Conservation (phyloP, 2,329 filamentous ascomycete species). For the Thelonectria discophora region DNA sequence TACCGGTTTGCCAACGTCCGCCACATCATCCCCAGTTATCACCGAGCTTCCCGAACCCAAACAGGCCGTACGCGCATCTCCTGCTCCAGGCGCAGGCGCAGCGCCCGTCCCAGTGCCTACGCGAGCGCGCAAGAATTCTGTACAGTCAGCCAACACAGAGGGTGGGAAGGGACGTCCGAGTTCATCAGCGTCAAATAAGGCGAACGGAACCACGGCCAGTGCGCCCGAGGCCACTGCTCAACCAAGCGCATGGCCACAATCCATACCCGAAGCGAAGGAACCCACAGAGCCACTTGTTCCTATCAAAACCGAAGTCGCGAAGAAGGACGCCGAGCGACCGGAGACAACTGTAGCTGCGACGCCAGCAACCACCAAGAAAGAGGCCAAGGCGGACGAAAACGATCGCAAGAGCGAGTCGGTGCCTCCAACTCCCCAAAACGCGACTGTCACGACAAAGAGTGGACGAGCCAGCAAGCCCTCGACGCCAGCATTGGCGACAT, state of each 20-base stretch:
- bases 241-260: conserved; percentile 42
- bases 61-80: conserved; percentile 63
- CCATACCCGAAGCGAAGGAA: conserved; percentile 56
- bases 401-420: conserved; percentile 58
- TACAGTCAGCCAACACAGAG: conserved; percentile 64
- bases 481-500: conserved; percentile 67
- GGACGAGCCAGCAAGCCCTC: conserved; percentile 73
- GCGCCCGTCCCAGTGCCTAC: conserved; percentile 71
- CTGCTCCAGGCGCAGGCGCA: conserved; percentile 64
- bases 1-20: conserved; percentile 70
- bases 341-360: conserved; percentile 39
- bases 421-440: conserved; percentile 49
- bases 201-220: conserved; percentile 59
- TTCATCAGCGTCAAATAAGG: conserved; percentile 69
- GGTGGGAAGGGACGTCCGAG: conserved; percentile 62
- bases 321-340: conserved; percentile 46
- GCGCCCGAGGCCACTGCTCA: conserved; percentile 49
- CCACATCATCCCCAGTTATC: conserved; percentile 79
- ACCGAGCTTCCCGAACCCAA: conserved; percentile 72
- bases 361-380: conserved; percentile 52
- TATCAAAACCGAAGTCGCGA: conserved; percentile 45
- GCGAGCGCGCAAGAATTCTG: conserved; percentile 79
- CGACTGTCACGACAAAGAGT: conserved; percentile 69
- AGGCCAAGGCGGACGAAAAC: conserved; percentile 51
- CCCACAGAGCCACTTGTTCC: conserved; percentile 55